Percentiles rank a stretch among this genome's conserved stretches.
Evolutionary conservation across 129 eudicot species (phyloP).

Genomic region (Deinandra increscens): DNA sequence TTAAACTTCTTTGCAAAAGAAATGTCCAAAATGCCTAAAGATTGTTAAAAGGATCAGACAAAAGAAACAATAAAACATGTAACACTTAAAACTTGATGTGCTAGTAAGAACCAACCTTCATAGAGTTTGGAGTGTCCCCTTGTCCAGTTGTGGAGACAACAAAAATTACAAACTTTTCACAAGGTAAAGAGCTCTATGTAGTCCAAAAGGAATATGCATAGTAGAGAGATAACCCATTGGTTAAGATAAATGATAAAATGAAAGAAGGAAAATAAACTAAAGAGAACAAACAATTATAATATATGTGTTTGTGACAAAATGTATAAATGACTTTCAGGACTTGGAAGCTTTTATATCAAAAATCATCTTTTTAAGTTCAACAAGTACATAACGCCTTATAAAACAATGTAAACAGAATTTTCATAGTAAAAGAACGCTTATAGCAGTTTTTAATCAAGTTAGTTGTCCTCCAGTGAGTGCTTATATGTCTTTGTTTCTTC

Average conservation of each 20-base stretch:
- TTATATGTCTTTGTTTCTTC: neutral
- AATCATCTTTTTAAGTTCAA: neutral
- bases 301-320: neutral
- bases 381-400: neutral
- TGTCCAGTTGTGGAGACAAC: constrained; percentile 97
- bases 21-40: constrained; percentile 79
- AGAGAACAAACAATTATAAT: neutral
- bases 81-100: constrained; percentile 1
- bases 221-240: neutral
- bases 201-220: constrained; percentile 28
- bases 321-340: neutral
- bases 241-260: constrained; percentile 3
- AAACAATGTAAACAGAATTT: neutral
- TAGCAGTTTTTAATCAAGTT: neutral
- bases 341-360: neutral
- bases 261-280: neutral
- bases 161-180: constrained; percentile 60
- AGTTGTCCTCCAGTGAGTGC: neutral
- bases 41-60: constrained; percentile 15
- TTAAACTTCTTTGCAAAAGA: constrained; percentile 73
- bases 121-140: constrained; percentile 85
- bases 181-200: constrained; percentile 54
- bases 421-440: neutral
- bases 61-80: neutral
- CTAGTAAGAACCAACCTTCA: constrained; percentile 61